Base-by-base conservation (phyloP, 2,329 filamentous ascomycete species). In the Geosmithia morbida region DNA sequence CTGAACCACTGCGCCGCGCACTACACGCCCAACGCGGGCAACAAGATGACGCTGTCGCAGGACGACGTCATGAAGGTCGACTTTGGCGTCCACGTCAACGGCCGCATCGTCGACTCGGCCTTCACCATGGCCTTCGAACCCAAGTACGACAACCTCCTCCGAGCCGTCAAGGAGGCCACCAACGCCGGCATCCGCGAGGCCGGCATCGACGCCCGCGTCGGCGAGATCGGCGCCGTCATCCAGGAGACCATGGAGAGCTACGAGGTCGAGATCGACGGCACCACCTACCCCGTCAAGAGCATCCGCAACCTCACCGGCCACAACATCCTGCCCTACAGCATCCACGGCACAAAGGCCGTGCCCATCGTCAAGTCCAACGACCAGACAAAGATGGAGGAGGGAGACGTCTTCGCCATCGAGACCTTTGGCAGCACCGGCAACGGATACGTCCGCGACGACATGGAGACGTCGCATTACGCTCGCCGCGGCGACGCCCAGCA, bases 341-440 rank as follows among this genome's bases (percentile, higher is more conserved):
- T 96, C 56, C 89, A 96, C 67, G 88, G 89, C 49, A 85, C 80
- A 57, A 96, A 96, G 74, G 88, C 85, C 54, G 87, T 96, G 46
- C 90, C 89, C 0, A 95, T 96, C 57, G 87, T 96, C 53, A 94
- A 94, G 71, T 83, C 80, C 51, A 77, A 78, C 51, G 87, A 94
- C 59, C 80, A 83, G 62, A 94, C 87, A 46, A 95, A 94, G 74
- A 97, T 97, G 90, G 89, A 96, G 68, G 90, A 96, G 66, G 88
- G 88, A 41, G 89, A 97, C 60, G 82, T 88, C 17, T 97, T 94
- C 63, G 89, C 89, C 53, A 94, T 96, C 56, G 89, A 96, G 70
- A 96, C 89, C 0, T 96, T 96, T 63, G 90, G 89, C 51, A 92
- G 84, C 62, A 96, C 89, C 19, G 90, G 89, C 53, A 89, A 87